Conservation (phyloP, 2,329 filamentous ascomycete species). For the Monosporascus sp. region DNA sequence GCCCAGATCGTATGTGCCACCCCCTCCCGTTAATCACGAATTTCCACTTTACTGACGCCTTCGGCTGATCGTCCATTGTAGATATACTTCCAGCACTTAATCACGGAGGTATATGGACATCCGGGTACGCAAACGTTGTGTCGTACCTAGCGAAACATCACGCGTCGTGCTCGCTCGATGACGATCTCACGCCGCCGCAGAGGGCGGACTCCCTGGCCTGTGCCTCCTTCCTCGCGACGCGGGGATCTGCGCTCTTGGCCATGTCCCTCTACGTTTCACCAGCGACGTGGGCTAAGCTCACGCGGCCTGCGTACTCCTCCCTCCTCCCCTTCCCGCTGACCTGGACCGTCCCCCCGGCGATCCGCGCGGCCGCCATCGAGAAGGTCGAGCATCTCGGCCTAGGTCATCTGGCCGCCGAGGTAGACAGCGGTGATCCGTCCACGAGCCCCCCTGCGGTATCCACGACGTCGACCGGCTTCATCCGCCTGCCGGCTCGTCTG, state of each 20-base stretch:
- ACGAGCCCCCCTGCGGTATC: constrained; percentile 25
- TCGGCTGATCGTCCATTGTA: constrained; percentile 26
- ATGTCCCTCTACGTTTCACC: constrained; percentile 86
- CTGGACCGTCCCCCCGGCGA: constrained; percentile 73
- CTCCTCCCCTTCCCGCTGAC: constrained; percentile 83
- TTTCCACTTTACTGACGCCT: constrained; percentile 2
- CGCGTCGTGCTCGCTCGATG: constrained; percentile 35
- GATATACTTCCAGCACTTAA: constrained; percentile 51
- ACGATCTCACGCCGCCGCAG: constrained; percentile 32
- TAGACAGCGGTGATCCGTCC: constrained; percentile 28
- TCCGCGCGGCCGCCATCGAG: constrained; percentile 64
- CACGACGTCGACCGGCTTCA: constrained; percentile 27
- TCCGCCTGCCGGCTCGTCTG: constrained; percentile 25
- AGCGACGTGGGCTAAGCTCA: constrained; percentile 74
- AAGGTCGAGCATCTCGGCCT: constrained; percentile 67
- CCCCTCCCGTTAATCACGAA: constrained; percentile 9
- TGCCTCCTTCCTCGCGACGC: constrained; percentile 66
- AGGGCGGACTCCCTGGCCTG: constrained; percentile 45
- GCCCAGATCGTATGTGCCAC: constrained; percentile 58
- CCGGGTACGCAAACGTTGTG: constrained; percentile 58
- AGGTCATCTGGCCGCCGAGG: constrained; percentile 59
- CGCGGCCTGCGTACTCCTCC: constrained; percentile 72
- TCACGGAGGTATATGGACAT: constrained; percentile 46
- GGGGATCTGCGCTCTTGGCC: constrained; percentile 73
- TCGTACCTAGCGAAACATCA: constrained; percentile 41